phyloP scores from a whole-genome alignment of 495 filamentous ascomycete species.

The Trichocladium uniseriatum region DNA sequence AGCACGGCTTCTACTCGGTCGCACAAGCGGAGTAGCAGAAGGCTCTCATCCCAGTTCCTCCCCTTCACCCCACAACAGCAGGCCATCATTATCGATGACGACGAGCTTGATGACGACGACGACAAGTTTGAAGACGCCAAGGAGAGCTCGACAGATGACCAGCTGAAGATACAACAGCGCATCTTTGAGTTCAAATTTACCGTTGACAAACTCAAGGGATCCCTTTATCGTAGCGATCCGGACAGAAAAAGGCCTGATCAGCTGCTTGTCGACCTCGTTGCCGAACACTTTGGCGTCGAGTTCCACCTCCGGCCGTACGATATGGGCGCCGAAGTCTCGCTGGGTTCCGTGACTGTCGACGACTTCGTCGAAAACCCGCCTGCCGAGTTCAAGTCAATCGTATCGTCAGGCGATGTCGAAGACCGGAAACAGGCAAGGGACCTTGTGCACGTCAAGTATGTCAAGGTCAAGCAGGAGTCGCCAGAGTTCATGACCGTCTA shows the following conservation, averaged over 20 bases:
- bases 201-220: conserved; percentile 85
- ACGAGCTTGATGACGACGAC: conserved; percentile 58
- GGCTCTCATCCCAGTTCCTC: conserved; percentile 32
- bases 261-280: conserved; percentile 81
- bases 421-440: conserved; percentile 58
- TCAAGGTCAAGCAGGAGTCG: conserved; percentile 80
- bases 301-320: conserved; percentile 83
- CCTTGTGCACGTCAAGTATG: conserved; percentile 78
- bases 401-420: conserved; percentile 77
- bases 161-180: conserved; percentile 70
- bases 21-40: conserved; percentile 19
- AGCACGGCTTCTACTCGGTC: conserved; percentile 33
- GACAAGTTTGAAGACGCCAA: conserved; percentile 52
- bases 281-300: conserved; percentile 78
- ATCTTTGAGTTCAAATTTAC: conserved; percentile 95
- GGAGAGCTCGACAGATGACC: conserved; percentile 48
- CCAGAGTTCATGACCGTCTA: conserved; percentile 87
- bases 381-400: conserved; percentile 91
- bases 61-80: conserved; percentile 55
- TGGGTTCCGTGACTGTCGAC: conserved; percentile 82
- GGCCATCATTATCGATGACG: conserved; percentile 69
- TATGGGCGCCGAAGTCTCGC: conserved; percentile 79
- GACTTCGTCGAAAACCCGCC: conserved; percentile 85
- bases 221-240: conserved; percentile 77
- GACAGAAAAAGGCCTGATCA: conserved; percentile 68